phyloP scores from a whole-genome alignment of 352 stramenopile genomes.

The Phytophthora tentaculata region DNA sequence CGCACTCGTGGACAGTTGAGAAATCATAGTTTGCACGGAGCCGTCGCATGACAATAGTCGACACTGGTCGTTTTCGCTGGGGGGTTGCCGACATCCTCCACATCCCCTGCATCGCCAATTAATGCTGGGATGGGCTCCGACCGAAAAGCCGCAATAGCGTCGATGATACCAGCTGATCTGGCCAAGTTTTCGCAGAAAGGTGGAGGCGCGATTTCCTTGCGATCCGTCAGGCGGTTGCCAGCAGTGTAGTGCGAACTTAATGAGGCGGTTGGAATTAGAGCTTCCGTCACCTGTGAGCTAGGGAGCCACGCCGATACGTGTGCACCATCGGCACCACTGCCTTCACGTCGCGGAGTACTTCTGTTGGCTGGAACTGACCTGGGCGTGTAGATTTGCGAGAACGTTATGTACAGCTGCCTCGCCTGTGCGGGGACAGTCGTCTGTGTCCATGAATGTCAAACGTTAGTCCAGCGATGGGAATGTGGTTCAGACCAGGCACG shows the following conservation, averaged over 20 bases:
- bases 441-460: neutral
- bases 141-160: slow-evolving; percentile 3
- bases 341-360: neutral
- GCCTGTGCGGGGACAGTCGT: neutral
- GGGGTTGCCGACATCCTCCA: slow-evolving; percentile 8
- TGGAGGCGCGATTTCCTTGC: neutral
- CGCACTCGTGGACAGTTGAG: neutral
- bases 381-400: neutral
- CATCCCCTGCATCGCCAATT: slow-evolving; percentile 23
- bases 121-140: slow-evolving; percentile 13
- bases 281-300: neutral
- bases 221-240: neutral
- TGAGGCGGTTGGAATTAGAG: neutral
- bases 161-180: slow-evolving; percentile 28
- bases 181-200: slow-evolving; percentile 19
- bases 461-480: neutral
- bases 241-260: neutral
- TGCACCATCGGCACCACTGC: neutral
- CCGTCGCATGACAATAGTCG: neutral
- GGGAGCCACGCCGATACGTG: neutral
- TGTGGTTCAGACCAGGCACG: neutral
- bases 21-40: neutral
- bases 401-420: neutral
- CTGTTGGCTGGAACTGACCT: neutral
- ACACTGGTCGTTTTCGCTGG: slow-evolving; percentile 10